Evolutionary conservation across 495 filamentous ascomycete species (phyloP).

Genomic region (Melanomma pulvis-pyrius): DNA sequence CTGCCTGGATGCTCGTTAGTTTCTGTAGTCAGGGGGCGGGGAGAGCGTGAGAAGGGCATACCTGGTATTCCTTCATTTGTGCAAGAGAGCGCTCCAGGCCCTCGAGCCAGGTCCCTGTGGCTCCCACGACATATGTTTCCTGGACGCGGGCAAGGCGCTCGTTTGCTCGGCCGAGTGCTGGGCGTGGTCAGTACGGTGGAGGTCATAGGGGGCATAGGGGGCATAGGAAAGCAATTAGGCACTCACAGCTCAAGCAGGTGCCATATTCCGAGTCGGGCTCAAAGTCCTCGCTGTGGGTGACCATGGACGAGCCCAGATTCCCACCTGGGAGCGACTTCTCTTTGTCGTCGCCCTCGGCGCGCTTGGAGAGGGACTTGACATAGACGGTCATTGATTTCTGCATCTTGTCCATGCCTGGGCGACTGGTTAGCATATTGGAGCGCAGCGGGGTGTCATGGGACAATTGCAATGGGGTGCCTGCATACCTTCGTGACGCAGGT

Average conservation of each 20-base stretch:
- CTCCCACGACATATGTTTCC: slow-evolving; percentile 78
- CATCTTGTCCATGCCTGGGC: slow-evolving; percentile 83
- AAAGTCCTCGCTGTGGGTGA: slow-evolving; percentile 91
- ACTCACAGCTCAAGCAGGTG: slow-evolving; percentile 74
- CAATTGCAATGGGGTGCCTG: background rate
- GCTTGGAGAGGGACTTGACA: slow-evolving; percentile 87
- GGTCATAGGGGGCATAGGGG: background rate
- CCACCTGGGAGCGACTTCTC: slow-evolving; percentile 83
- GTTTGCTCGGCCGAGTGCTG: slow-evolving; percentile 59
- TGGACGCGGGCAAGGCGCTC: slow-evolving; percentile 87
- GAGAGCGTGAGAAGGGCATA: slow-evolving; percentile 41
- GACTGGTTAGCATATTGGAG: slow-evolving; percentile 1
- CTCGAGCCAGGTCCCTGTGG: slow-evolving; percentile 88
- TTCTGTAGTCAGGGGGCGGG: background rate
- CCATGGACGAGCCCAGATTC: slow-evolving; percentile 85
- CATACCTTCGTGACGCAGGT: slow-evolving; percentile 84
- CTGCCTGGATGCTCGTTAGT: slow-evolving; percentile 53
- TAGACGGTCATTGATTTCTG: slow-evolving; percentile 88
- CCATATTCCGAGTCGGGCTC: slow-evolving; percentile 91
- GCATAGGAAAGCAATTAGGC: background rate
- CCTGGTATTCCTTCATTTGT: slow-evolving; percentile 98
- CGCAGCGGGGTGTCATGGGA: background rate
- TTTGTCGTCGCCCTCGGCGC: slow-evolving; percentile 77
- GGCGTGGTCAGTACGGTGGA: slow-evolving; percentile 3
- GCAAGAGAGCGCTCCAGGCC: slow-evolving; percentile 84